A percentile compares a stretch with the other conserved stretches of the same genome.
phyloP scores from a whole-genome alignment of 208 protist species.

The Trypanosoma melophagium region DNA sequence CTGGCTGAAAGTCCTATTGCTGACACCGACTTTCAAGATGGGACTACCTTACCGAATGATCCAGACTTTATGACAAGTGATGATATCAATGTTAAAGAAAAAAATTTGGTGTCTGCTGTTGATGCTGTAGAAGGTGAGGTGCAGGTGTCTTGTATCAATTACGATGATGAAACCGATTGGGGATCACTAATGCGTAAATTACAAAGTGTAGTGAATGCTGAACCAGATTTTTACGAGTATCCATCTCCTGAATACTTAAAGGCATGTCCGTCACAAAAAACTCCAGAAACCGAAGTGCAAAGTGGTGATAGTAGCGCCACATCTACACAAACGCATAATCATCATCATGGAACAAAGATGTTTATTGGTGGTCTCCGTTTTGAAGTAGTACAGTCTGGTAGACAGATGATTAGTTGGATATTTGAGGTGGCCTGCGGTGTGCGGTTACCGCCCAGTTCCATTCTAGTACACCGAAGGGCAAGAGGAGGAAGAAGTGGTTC shows the following conservation, averaged over 20 bases:
- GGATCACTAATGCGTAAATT: slow-evolving; percentile 12
- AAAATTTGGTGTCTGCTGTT: neutral
- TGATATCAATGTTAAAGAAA: neutral
- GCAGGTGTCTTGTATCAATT: slow-evolving; percentile 11
- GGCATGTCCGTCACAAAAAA: slow-evolving; percentile 20
- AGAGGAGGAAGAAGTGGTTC: slow-evolving; percentile 49
- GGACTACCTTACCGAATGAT: neutral
- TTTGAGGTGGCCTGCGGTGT: slow-evolving; percentile 65
- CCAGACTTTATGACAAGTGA: neutral
- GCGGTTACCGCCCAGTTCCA: slow-evolving; percentile 41
- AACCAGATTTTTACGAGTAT: slow-evolving; percentile 52
- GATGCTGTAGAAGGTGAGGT: slow-evolving; percentile 2
- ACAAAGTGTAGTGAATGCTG: slow-evolving; percentile 3
- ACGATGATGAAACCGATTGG: slow-evolving; percentile 20
- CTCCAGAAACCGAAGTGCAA: neutral
- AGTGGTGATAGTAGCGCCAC: slow-evolving; percentile 7
- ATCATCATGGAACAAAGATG: slow-evolving; percentile 61
- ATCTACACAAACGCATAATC: neutral
- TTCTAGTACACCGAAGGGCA: slow-evolving; percentile 78
- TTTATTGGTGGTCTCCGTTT: slow-evolving; percentile 84
- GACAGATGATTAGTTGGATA: slow-evolving; percentile 70
- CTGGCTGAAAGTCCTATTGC: slow-evolving; percentile 1
- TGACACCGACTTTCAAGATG: neutral
- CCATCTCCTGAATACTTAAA: slow-evolving; percentile 52
- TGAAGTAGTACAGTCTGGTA: slow-evolving; percentile 78